These are phyloP conservation scores for Quercus gilva DNA, from an alignment of 306 rosid species.

Conservation along the genomic window DNA sequence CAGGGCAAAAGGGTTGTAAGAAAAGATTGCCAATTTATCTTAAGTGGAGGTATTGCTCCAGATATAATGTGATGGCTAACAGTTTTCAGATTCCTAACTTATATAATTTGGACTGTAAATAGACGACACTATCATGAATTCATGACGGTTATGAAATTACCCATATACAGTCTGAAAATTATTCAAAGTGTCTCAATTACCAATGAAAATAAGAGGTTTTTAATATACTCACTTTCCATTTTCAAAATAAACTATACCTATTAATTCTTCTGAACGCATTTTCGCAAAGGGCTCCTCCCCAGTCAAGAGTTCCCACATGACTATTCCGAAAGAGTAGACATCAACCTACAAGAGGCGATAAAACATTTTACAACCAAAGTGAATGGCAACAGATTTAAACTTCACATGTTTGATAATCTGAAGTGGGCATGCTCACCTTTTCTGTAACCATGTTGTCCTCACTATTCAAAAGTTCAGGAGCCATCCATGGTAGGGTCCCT, in stretches of 20 bases:
- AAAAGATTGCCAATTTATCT: not conserved
- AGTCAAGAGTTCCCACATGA: slow-evolving; percentile 39
- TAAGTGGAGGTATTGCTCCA: not conserved
- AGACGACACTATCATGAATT: not conserved
- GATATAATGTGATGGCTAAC: not conserved
- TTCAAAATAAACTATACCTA: slow-evolving; percentile 11
- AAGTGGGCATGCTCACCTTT: slow-evolving; percentile 8
- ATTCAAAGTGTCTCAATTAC: not conserved
- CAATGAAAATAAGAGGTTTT: not conserved
- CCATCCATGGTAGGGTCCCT: slow-evolving; percentile 41
- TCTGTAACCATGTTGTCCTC: slow-evolving; percentile 28
- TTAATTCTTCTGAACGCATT: slow-evolving; percentile 20
- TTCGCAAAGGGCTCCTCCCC: slow-evolving; percentile 35
- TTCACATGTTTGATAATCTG: not conserved
- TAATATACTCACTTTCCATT: not conserved
- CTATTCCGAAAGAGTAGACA: slow-evolving; percentile 37
- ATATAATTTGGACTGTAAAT: not conserved
- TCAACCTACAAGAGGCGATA: slow-evolving; percentile 14
- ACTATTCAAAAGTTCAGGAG: slow-evolving; percentile 31
- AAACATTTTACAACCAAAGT: not conserved
- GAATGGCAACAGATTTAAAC: not conserved
- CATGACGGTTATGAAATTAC: not conserved
- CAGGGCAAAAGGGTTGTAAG: not conserved
- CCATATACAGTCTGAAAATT: not conserved
- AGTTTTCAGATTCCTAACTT: not conserved